Percentiles rank a stretch among this genome's conserved stretches.
phyloP scores from a whole-genome alignment of 805 yeast genomes.

The Pichia rugopelliculosa region DNA sequence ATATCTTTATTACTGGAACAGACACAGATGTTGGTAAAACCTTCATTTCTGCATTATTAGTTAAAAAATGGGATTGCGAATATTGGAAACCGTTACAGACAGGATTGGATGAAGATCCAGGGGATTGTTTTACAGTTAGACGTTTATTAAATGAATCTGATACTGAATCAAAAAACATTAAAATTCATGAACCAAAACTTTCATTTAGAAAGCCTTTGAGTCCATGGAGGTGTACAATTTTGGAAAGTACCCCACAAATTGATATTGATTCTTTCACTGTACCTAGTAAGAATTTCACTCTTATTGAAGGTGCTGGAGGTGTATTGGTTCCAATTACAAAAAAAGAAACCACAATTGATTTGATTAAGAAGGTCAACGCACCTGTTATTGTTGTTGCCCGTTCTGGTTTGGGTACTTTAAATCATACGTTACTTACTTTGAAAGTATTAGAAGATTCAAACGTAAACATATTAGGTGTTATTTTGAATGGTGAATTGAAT shows the following conservation, averaged over 20 bases:
- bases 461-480: conserved; percentile 4
- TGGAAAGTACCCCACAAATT: conserved; percentile 2
- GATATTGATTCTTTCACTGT: background rate
- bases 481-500: conserved; percentile 4
- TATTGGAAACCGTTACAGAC: conserved; percentile 10
- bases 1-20: conserved; percentile 6
- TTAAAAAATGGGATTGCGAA: conserved; percentile 4
- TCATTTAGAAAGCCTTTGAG: conserved; percentile 13
- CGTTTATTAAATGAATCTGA: background rate
- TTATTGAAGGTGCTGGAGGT: conserved; percentile 20
- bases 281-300: background rate
- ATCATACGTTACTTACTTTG: conserved; percentile 6
- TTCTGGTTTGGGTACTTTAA: conserved; percentile 10
- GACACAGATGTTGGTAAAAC: conserved; percentile 10
- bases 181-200: conserved; percentile 6
- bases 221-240: conserved; percentile 18
- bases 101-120: conserved; percentile 5
- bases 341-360: conserved; percentile 9
- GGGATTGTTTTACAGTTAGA: background rate
- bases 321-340: conserved; percentile 14
- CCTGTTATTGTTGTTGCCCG: conserved; percentile 15
- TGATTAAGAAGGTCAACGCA: conserved; percentile 7
- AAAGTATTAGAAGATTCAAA: background rate
- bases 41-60: conserved; percentile 5
- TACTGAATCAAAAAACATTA: background rate